These are phyloP conservation scores for Solanum sejunctum DNA, from an alignment of 257 asterid species.

Conservation along the genomic window DNA sequence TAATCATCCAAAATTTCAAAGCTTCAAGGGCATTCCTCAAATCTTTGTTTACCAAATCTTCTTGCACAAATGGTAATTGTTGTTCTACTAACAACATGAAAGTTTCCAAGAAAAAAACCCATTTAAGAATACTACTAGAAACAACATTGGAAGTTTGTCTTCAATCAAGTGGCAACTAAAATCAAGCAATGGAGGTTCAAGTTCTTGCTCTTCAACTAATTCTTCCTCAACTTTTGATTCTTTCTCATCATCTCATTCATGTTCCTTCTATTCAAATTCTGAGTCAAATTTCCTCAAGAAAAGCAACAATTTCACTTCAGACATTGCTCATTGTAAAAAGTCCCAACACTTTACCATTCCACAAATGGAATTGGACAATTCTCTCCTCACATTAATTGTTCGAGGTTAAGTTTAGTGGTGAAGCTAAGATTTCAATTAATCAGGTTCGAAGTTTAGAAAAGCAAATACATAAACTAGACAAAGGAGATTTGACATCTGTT, in stretches of 20 bases:
- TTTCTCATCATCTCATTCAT: constrained; percentile 19
- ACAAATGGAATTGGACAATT: not conserved
- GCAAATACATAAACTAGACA: too few relatives aligned
- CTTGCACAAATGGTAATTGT: not conserved
- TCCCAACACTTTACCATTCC: constrained; percentile 17
- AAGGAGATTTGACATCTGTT: too few relatives aligned
- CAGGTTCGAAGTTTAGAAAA: too few relatives aligned
- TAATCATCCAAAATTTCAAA: not conserved
- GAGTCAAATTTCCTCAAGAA: constrained; percentile 23
- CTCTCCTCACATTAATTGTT: not conserved
- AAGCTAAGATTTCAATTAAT: too few relatives aligned
- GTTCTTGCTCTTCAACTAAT: constrained; percentile 18
- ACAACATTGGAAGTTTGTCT: not conserved
- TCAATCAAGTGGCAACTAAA: constrained; percentile 15
- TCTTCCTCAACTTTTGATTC: constrained; percentile 18
- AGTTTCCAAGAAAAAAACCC: not conserved
- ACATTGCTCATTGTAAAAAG: constrained; percentile 51
- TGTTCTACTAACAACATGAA: not conserved
- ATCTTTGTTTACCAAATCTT: constrained; percentile 7
- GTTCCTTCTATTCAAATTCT: constrained; percentile 18
- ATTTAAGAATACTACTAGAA: not conserved
- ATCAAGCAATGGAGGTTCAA: not conserved
- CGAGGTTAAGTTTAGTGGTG: too few relatives aligned
- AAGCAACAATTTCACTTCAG: constrained; percentile 29
- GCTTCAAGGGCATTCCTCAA: constrained; percentile 3